Percentiles rank a stretch among this genome's conserved stretches.
Conservation (phyloP, 148 eudicot genomes). For the Camellia granthamiana region DNA sequence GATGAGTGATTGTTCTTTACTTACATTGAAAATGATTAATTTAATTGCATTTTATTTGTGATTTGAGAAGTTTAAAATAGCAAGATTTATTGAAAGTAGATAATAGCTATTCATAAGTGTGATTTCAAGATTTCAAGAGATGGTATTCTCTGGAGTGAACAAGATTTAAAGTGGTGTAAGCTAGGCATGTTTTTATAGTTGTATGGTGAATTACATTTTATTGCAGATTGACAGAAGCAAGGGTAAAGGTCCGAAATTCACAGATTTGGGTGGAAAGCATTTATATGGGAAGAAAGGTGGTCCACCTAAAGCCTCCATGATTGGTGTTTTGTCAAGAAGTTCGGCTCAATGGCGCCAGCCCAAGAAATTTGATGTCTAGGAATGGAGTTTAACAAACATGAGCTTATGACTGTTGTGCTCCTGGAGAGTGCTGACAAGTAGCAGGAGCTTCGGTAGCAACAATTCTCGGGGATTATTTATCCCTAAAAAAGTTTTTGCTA, state of each 20-base stretch:
- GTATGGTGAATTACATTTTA: conserved; percentile 4
- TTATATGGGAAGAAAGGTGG: conserved; percentile 66
- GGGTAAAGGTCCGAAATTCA: conserved; percentile 72
- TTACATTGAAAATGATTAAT: too few species aligned
- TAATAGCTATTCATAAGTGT: too few species aligned
- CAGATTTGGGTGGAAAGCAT: conserved; percentile 88
- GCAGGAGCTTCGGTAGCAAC: conserved; percentile 25
- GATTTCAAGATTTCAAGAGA: too few species aligned
- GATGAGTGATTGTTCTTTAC: too few species aligned
- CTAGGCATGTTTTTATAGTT: background rate
- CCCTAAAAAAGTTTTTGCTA: conserved; percentile 22
- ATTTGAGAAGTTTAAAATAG: too few species aligned
- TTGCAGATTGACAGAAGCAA: conserved; percentile 90
- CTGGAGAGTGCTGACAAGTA: conserved; percentile 14
- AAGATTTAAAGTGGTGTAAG: background rate
- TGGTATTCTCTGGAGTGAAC: background rate
- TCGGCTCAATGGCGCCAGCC: conserved; percentile 83
- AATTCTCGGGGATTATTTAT: conserved; percentile 5
- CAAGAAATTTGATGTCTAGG: conserved; percentile 73
- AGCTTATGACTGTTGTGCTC: conserved; percentile 9
- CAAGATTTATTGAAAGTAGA: too few species aligned
- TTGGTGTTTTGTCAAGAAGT: conserved; percentile 62
- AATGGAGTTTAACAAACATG: conserved; percentile 3
- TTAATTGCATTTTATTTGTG: too few species aligned
- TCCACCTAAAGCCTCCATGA: conserved; percentile 51